Evolutionary conservation across 352 stramenopile genomes (phyloP), one percentile per base, ranked within the genome.

Genomic region (Porosira glacialis): DNA sequence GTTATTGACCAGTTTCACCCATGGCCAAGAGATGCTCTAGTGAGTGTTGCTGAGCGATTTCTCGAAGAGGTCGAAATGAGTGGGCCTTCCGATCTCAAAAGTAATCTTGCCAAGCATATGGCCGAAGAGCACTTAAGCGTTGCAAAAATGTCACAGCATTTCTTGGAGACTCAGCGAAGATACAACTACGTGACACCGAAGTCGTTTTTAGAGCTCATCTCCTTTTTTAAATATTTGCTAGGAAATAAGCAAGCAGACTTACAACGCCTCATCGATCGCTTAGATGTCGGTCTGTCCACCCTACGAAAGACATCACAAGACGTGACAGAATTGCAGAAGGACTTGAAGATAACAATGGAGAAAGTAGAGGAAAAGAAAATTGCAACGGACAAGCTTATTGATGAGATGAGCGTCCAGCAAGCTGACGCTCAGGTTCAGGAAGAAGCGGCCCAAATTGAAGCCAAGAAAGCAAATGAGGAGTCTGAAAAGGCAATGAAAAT

Each of bases 101-200:
- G 51, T 28, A 56, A 72, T 30, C 70, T 97, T 0, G 94, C 96
- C 60, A 83, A 87, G 26, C 94, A 80, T 57, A 83, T 98, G 8
- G 93, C 95, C 4, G 93, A 97, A 33, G 94, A 97, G 78, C 98
- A 98, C 93, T 92, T 95, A 2, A 90, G 97, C 21, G 96, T 92
- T 1, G 92, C 97, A 58, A 95, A 95, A 83, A 95, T 89, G 28
- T 93, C 94, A 31, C 93, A 95, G 11, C 89, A 91, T 62, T 98
- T 97, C 88, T 94, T 95, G 65, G 89, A 97, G 63, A 95, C 92
- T 2, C 93, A 97, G 72, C 82, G 94, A 0, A 90, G 95, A 3
- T 97, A 96, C 90, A 97, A 97, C 76, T 98, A 98, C 81, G 94
- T 97, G 47, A 98, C 95, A 15, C 95, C 95, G 8, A 98, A 98